Evolutionary conservation across 2,329 filamentous ascomycete species (phyloP).

Genomic region (Cercospora janseana): DNA sequence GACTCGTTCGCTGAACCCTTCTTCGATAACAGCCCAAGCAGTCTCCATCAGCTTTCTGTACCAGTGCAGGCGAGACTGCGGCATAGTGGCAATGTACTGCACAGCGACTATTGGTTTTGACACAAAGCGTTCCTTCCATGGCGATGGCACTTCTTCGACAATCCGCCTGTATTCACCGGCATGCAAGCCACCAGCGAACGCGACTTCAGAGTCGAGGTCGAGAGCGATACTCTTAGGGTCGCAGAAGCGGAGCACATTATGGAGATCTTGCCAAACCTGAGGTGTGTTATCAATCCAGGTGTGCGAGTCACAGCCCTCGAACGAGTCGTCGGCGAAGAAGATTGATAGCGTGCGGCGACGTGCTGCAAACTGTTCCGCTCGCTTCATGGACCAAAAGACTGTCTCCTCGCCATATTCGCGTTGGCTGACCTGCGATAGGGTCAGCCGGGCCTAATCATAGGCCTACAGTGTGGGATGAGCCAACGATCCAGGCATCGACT

Average conservation of each 20-base stretch:
- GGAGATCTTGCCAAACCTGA: constrained; percentile 15
- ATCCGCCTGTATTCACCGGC: constrained; percentile 19
- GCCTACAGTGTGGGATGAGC: neutral
- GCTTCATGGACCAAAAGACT: constrained; percentile 28
- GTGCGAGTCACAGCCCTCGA: constrained; percentile 9
- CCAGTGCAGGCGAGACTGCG: constrained; percentile 19
- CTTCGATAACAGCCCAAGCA: constrained; percentile 23
- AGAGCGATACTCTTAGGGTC: constrained; percentile 20
- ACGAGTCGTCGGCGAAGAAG: constrained; percentile 19
- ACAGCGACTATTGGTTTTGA: constrained; percentile 24
- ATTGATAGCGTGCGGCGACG: constrained; percentile 23
- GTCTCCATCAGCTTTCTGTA: constrained; percentile 25
- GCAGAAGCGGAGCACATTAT: constrained; percentile 13
- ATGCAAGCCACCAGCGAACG: constrained; percentile 25
- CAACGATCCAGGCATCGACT: constrained; percentile 28
- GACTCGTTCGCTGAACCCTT: constrained; percentile 22
- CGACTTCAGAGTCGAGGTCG: constrained; percentile 22
- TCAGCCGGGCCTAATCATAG: neutral
- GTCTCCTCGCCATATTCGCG: constrained; percentile 29
- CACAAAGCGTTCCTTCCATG: constrained; percentile 17
- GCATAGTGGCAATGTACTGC: constrained; percentile 26
- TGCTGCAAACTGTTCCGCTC: constrained; percentile 26
- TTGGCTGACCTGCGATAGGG: constrained; percentile 18
- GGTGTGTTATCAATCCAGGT: constrained; percentile 27
- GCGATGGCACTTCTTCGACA: constrained; percentile 7